phyloP scores from a whole-genome alignment of 2,329 filamentous ascomycete species.

The Aspergillus pseudoviridinutans region DNA sequence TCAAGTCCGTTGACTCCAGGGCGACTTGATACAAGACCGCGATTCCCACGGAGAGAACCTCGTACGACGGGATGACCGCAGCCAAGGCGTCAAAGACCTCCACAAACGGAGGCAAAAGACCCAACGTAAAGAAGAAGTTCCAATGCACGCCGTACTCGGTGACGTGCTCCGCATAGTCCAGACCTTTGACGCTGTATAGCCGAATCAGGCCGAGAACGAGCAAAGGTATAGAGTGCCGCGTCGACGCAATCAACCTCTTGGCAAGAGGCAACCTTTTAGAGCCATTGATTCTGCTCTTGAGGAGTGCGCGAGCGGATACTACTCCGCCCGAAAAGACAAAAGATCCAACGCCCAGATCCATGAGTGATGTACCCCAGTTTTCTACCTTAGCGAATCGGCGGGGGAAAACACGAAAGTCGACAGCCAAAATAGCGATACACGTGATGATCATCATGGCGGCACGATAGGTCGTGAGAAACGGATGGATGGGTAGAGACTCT shows the following conservation, averaged over 20 bases:
- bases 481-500: slow-evolving; percentile 70
- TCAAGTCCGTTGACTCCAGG: slow-evolving; percentile 73
- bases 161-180: slow-evolving; percentile 96
- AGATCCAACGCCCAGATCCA: slow-evolving; percentile 95
- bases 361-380: slow-evolving; percentile 98
- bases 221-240: slow-evolving; percentile 79
- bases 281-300: slow-evolving; percentile 61
- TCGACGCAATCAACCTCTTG: slow-evolving; percentile 60
- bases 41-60: slow-evolving; percentile 67
- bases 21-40: slow-evolving; percentile 67
- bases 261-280: slow-evolving; percentile 44
- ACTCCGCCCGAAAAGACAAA: slow-evolving; percentile 94
- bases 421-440: slow-evolving; percentile 87
- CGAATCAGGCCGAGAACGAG: slow-evolving; percentile 75
- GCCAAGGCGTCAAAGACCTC: slow-evolving; percentile 74
- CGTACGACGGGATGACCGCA: slow-evolving; percentile 69
- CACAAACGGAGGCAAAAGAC: slow-evolving; percentile 81
- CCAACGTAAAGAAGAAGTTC: slow-evolving; percentile 99
- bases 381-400: slow-evolving; percentile 96
- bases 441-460: slow-evolving; percentile 89
- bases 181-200: slow-evolving; percentile 82
- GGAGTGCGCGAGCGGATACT: slow-evolving; percentile 76
- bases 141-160: slow-evolving; percentile 97
- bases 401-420: slow-evolving; percentile 91
- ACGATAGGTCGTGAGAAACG: slow-evolving; percentile 88